A percentile compares a stretch with the other conserved stretches of the same genome.
Conservation (phyloP, 2,329 filamentous ascomycete genomes). For the Blastomyces emzantsi region DNA sequence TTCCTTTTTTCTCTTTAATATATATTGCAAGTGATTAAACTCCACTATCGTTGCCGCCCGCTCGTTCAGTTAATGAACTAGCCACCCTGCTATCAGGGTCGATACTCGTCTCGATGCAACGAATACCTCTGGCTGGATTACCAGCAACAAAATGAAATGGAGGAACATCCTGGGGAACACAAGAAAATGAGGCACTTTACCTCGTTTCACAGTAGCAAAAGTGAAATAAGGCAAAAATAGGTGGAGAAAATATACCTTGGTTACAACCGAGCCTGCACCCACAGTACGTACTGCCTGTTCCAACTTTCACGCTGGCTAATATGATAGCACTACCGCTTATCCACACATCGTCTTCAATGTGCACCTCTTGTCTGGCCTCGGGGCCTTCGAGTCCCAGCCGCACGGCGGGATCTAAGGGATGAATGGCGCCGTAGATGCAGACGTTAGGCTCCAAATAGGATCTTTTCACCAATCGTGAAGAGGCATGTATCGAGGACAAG, state of each 20-base stretch:
- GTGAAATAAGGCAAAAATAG: not conserved
- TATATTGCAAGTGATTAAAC: no score
- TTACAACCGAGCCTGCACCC: constrained; percentile 74
- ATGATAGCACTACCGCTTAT: constrained; percentile 62
- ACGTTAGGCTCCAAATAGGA: constrained; percentile 70
- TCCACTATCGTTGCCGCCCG: no score
- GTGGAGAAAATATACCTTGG: constrained; percentile 43
- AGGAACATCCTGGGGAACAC: no score
- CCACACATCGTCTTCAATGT: constrained; percentile 73
- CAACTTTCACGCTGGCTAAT: constrained; percentile 67
- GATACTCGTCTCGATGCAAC: constrained; percentile 28
- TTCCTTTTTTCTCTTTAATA: no score
- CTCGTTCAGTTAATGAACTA: not conserved
- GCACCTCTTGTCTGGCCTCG: constrained; percentile 62
- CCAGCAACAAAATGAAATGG: constrained; percentile 10
- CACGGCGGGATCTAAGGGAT: constrained; percentile 64
- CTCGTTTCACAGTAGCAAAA: not conserved
- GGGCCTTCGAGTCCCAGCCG: constrained; percentile 66
- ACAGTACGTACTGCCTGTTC: constrained; percentile 61
- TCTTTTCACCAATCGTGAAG: constrained; percentile 66
- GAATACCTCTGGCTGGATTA: constrained; percentile 31
- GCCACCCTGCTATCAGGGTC: not conserved
- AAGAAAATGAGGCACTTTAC: no score
- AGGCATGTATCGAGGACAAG: constrained; percentile 67
- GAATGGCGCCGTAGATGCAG: constrained; percentile 61